Evolutionary conservation across 2,329 filamentous ascomycete genomes (phyloP), one percentile per base, ranked within the genome.

Genomic region (Phoma herbarum): DNA sequence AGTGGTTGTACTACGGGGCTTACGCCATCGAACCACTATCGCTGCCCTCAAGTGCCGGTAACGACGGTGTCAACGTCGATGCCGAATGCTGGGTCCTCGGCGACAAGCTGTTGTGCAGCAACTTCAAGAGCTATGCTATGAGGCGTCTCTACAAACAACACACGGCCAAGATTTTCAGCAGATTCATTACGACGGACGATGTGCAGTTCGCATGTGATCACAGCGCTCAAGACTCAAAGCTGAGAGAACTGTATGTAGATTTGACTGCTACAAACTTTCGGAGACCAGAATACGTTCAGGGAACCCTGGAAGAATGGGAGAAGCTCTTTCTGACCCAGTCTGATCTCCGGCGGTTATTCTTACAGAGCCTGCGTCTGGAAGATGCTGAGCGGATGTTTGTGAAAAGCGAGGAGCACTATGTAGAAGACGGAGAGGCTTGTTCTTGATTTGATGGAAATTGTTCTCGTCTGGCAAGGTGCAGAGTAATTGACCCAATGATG

Each of bases 111-210:
- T 28, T 54, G n/a, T 60, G 47, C 26, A 52, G 41, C 7, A 47
- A 51, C 10, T 63, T 65, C 58, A 63, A 63, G 43, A 57, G 58
- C 29, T 49, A 63, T n/a, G 63, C 63, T 10, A 63, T 65, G 58
- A 33, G 35, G 22, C 52, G 48, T 35, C 46, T 65, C 5, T 50
- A 61, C 14, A 20, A 25, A 11, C 49, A 54, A 18, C 44, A 61
- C 18, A 22, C 49, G 43, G 37, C 10, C 47, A 39, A 23, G 67
- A 26, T 65, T 60, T 43, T 61, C 57, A 28, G 80, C 82, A n/a
- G 50, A 23, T n/a, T 56, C n/a, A 37, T 65, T 8, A 29, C 53
- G 8, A 44, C 57, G 9, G 9, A 43, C 35, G 44, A 65, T 29
- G 52, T 64, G 10, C 16, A 47, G n/a, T 61, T 57, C 16, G 51